Evolutionary conservation across 1,139 yeast genomes (phyloP).

Genomic region (Taiozyma sp.): DNA sequence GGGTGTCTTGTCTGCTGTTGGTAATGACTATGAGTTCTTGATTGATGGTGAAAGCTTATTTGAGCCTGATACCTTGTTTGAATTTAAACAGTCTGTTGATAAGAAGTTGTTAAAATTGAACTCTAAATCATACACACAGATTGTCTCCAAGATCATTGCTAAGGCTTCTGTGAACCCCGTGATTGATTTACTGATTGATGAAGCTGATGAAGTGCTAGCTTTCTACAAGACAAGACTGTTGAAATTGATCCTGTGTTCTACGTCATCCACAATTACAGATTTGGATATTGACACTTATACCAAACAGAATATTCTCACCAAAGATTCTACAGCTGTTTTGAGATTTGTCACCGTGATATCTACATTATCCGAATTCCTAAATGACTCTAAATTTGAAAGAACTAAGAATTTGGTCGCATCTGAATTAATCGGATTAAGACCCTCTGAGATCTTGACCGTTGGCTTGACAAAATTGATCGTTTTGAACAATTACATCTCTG

Average conservation of each 20-base stretch:
- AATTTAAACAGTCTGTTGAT: constrained; percentile 3
- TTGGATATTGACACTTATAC: constrained; percentile 30
- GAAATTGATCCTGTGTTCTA: constrained; percentile 23
- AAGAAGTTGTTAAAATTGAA: neutral
- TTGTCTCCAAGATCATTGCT: constrained; percentile 8
- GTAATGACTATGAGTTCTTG: constrained; percentile 31
- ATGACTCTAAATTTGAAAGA: constrained; percentile 38
- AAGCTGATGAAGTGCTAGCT: constrained; percentile 7
- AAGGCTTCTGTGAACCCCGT: neutral
- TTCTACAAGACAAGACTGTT: constrained; percentile 27
- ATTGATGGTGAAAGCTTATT: constrained; percentile 2
- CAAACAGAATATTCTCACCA: constrained; percentile 24
- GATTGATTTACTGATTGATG: constrained; percentile 1
- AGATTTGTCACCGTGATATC: constrained; percentile 35
- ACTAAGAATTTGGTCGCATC: constrained; percentile 60
- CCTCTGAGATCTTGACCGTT: constrained; percentile 33
- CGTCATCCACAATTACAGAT: constrained; percentile 16
- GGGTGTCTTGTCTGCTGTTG: constrained; percentile 31
- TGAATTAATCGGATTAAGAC: constrained; percentile 52
- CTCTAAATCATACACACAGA: constrained; percentile 3
- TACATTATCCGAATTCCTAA: constrained; percentile 33
- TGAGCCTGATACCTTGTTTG: neutral
- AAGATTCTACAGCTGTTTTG: constrained; percentile 26
- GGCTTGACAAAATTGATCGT: constrained; percentile 46
- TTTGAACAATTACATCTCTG: constrained; percentile 42